These are phyloP conservation scores for Yamadazyma akitaensis DNA, from an alignment of 805 yeast species.

Conservation along the genomic window DNA sequence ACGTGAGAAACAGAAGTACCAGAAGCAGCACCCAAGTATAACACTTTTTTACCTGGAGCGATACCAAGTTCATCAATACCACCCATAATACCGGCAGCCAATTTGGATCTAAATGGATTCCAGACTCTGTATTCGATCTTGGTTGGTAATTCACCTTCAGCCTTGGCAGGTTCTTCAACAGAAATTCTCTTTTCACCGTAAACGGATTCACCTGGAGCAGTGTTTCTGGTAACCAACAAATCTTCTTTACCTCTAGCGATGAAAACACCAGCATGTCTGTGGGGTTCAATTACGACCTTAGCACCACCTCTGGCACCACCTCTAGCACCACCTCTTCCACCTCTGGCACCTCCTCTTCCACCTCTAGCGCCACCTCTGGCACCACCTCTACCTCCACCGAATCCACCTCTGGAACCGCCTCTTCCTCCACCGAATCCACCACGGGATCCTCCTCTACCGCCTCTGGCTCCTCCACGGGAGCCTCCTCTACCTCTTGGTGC, in stretches of 20 bases:
- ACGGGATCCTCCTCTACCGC: conserved; percentile 46
- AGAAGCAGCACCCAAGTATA: conserved; percentile 98
- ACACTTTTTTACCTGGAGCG: conserved; percentile 96
- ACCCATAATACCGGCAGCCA: conserved; percentile 99
- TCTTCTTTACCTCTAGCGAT: conserved; percentile 99
- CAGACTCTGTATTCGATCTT: conserved; percentile 99
- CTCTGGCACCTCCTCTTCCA: conserved; percentile 52
- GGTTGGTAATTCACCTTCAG: conserved; percentile 85
- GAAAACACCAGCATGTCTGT: conserved; percentile 97
- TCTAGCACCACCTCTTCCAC: conserved; percentile 63
- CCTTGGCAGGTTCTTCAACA: conserved; percentile 88
- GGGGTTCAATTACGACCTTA: conserved; percentile 96
- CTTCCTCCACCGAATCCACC: conserved; percentile 62
- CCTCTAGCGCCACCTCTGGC: conserved; percentile 38
- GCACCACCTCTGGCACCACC: conserved; percentile 92
- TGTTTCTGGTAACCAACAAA: conserved; percentile 92
- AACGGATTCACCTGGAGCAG: conserved; percentile 97
- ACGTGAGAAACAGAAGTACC: conserved; percentile 99
- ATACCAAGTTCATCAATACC: conserved; percentile 97
- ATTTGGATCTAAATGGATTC: conserved; percentile 99
- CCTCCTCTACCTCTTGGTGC: conserved; percentile 63
- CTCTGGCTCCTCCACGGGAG: conserved; percentile 45
- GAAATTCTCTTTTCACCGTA: conserved; percentile 97
- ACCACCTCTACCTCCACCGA: conserved; percentile 31
- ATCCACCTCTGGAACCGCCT: conserved; percentile 27